phyloP scores from a whole-genome alignment of 2,329 filamentous ascomycete genomes.

The Zymoseptoria pseudotritici region DNA sequence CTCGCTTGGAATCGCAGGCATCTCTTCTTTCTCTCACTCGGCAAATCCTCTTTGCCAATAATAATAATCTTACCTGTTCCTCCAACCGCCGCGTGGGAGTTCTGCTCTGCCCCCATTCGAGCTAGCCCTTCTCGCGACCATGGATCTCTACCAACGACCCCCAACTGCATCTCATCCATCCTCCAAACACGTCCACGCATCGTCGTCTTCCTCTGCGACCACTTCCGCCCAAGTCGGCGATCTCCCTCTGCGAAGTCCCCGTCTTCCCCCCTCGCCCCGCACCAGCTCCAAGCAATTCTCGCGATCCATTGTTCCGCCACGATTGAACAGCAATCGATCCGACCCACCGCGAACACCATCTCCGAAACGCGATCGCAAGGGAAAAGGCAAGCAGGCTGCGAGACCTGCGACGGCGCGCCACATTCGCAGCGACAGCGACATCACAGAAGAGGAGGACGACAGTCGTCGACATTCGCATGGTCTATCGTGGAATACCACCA shows the following conservation, averaged over 20 bases:
- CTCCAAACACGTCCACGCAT: not conserved
- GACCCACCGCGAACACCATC: conserved; percentile 5
- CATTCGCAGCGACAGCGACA: not conserved
- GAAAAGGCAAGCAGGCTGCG: conserved; percentile 16
- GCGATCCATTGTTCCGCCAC: not conserved
- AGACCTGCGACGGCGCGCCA: not conserved
- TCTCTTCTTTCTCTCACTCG: not conserved
- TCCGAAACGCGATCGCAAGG: conserved; percentile 2
- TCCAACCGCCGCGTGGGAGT: not conserved
- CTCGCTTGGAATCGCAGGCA: no score
- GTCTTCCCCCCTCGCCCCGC: not conserved
- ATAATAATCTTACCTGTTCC: not conserved
- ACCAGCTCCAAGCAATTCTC: not conserved
- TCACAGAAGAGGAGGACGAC: conserved; percentile 6
- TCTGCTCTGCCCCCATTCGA: not conserved
- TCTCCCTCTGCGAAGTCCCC: not conserved
- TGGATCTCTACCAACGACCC: not conserved
- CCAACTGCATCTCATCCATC: not conserved
- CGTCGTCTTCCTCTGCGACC: not conserved
- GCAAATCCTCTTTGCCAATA: not conserved
- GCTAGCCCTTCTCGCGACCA: not conserved
- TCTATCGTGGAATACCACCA: conserved; percentile 70
- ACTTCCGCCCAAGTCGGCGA: not conserved
- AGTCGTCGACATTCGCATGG: conserved; percentile 61
- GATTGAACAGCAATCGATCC: not conserved